Evolutionary conservation across 2,329 filamentous ascomycete genomes (phyloP).

Genomic region (Cladobotryum mycophilum): DNA sequence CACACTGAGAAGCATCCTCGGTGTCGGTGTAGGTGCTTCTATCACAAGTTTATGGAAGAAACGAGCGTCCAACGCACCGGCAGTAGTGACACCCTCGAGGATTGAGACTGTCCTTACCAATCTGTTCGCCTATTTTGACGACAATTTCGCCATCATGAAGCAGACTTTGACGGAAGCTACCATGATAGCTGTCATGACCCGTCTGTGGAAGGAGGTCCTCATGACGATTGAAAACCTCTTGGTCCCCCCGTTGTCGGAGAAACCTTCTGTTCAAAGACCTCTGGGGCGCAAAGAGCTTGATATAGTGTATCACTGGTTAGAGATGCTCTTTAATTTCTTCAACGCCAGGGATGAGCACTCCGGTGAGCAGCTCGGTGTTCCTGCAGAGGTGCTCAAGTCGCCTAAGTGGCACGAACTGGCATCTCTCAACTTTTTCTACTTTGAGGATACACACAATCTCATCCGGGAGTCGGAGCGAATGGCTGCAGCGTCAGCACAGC

Average conservation of each 20-base stretch:
- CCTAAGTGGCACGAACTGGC: constrained; percentile 98
- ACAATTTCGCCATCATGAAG: constrained; percentile 99
- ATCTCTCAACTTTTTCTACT: constrained; percentile 97
- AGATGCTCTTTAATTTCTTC: constrained; percentile 90
- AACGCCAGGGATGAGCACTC: constrained; percentile 79
- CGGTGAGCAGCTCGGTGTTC: constrained; percentile 78
- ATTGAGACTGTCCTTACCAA: constrained; percentile 76
- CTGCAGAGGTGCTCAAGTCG: constrained; percentile 85
- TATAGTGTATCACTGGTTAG: constrained; percentile 90
- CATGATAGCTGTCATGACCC: constrained; percentile 98
- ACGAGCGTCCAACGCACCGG: constrained; percentile 47
- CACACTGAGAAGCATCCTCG: constrained; percentile 68
- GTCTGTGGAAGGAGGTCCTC: constrained; percentile 95
- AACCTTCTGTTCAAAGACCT: constrained; percentile 78
- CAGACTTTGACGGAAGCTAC: constrained; percentile 87
- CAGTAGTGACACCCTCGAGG: constrained; percentile 62
- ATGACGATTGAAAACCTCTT: constrained; percentile 84
- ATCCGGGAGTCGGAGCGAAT: constrained; percentile 95
- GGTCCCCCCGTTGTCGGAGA: constrained; percentile 91
- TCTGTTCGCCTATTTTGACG: constrained; percentile 90
- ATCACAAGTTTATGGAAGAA: constrained; percentile 66
- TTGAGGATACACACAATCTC: constrained; percentile 82
- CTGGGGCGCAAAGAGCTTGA: constrained; percentile 85
- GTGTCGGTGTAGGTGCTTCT: constrained; percentile 62
- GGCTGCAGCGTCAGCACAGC: constrained; percentile 77